phyloP scores from a whole-genome alignment of 2,329 filamentous ascomycete genomes.

The Metarhizium album region DNA sequence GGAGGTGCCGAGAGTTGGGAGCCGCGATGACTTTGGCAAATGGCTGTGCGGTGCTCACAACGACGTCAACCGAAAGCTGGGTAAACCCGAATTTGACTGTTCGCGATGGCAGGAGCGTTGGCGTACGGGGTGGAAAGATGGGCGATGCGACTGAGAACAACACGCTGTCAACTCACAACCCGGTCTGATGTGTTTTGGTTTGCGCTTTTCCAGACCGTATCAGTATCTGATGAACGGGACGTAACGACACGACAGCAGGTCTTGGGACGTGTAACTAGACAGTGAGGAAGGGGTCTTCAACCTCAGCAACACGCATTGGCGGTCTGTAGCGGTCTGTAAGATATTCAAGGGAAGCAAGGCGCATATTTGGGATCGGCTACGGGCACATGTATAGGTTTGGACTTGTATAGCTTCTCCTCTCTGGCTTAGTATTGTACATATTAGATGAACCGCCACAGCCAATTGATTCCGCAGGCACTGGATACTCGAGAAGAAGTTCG shows the following conservation, averaged over 20 bases:
- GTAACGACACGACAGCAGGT: too few relatives aligned
- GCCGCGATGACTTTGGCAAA: slow-evolving; percentile 59
- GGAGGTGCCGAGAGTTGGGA: slow-evolving; percentile 51
- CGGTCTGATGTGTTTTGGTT: not conserved
- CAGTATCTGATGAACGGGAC: too few relatives aligned
- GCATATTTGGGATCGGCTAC: not conserved
- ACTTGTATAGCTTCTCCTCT: not conserved
- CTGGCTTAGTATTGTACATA: too few relatives aligned
- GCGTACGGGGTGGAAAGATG: slow-evolving; percentile 77
- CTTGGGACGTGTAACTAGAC: not conserved
- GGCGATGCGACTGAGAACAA: slow-evolving; percentile 42
- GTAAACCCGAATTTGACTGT: slow-evolving; percentile 88
- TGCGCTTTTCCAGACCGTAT: too few relatives aligned
- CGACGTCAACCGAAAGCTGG: slow-evolving; percentile 78
- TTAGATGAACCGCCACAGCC: too few relatives aligned
- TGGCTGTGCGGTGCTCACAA: slow-evolving; percentile 87
- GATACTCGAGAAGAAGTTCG: too few relatives aligned
- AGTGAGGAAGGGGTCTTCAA: not conserved
- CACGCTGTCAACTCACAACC: not conserved
- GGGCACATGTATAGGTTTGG: not conserved
- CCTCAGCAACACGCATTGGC: not conserved
- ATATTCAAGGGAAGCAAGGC: not conserved
- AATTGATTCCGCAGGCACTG: too few relatives aligned
- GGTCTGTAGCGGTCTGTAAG: not conserved
- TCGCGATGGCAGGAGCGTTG: slow-evolving; percentile 85